These are phyloP conservation scores for Cadophora luteo-olivacea DNA, from an alignment of 2,329 filamentous ascomycete species.

Conservation along the genomic window DNA sequence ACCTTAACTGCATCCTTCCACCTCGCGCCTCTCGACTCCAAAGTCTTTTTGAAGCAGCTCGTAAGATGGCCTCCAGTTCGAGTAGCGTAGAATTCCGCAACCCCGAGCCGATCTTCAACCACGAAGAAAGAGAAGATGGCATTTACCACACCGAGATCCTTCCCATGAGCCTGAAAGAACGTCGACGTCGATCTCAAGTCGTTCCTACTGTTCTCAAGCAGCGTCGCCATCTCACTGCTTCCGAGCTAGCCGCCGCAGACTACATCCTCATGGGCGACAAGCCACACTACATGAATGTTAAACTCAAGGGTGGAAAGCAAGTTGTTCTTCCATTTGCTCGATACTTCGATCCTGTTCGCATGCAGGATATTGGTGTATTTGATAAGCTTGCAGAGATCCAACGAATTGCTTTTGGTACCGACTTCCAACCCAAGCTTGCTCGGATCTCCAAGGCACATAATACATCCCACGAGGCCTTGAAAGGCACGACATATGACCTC, in stretches of 20 bases:
- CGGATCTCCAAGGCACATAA: background rate
- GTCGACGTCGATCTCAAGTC: slow-evolving; percentile 7
- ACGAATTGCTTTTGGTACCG: background rate
- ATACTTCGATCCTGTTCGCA: background rate
- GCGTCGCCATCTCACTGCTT: background rate
- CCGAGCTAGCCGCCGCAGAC: slow-evolving; percentile 1
- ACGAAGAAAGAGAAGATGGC: background rate
- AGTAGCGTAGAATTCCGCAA: background rate
- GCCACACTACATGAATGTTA: slow-evolving; percentile 11
- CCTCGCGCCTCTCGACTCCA: too few relatives aligned
- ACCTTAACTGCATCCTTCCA: too few relatives aligned
- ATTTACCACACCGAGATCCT: slow-evolving; percentile 12
- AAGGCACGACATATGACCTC: slow-evolving; percentile 1
- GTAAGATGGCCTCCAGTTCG: background rate
- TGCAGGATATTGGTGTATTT: slow-evolving; percentile 2
- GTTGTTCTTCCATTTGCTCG: background rate
- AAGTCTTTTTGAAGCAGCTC: background rate
- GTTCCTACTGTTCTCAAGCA: background rate
- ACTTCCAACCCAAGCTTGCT: slow-evolving; percentile 8
- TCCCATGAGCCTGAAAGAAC: background rate
- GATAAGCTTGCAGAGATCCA: slow-evolving; percentile 5
- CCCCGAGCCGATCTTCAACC: slow-evolving; percentile 6
- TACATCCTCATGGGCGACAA: slow-evolving; percentile 15
- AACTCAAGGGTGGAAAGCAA: background rate
- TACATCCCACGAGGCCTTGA: background rate